Evolutionary conservation across 2,329 filamentous ascomycete genomes (phyloP).

Genomic region (Beauveria sp.): DNA sequence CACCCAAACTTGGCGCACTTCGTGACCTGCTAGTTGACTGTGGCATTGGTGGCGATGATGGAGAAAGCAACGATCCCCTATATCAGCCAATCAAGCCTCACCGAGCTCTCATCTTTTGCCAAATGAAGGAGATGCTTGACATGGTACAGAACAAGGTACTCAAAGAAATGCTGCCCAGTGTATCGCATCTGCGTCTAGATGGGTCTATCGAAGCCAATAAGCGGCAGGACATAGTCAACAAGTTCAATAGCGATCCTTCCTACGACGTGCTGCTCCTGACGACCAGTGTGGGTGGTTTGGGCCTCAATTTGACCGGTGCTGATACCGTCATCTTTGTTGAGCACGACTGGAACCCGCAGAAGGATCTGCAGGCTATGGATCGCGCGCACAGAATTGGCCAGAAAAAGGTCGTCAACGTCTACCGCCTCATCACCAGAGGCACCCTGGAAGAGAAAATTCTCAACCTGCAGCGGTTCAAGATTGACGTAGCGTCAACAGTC

Average conservation of each 20-base stretch:
- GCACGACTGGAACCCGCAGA: slow-evolving; percentile 99
- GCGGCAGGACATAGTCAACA: slow-evolving; percentile 96
- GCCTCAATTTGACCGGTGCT: slow-evolving; percentile 89
- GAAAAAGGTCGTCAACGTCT: slow-evolving; percentile 99
- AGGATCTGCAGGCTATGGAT: slow-evolving; percentile 98
- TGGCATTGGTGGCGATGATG: slow-evolving; percentile 75
- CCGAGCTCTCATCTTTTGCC: slow-evolving; percentile 92
- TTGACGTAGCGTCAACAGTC: slow-evolving; percentile 94
- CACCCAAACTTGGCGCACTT: slow-evolving; percentile 85
- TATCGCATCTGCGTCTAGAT: slow-evolving; percentile 90
- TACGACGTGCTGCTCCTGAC: slow-evolving; percentile 93
- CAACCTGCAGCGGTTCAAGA: slow-evolving; percentile 97
- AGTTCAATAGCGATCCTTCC: slow-evolving; percentile 95
- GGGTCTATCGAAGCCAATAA: slow-evolving; percentile 87
- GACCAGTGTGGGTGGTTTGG: slow-evolving; percentile 88
- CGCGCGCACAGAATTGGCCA: slow-evolving; percentile 96
- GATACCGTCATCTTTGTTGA: slow-evolving; percentile 99
- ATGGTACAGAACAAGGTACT: slow-evolving; percentile 95
- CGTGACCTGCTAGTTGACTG: slow-evolving; percentile 96
- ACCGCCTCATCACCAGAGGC: slow-evolving; percentile 89
- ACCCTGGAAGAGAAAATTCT: slow-evolving; percentile 98
- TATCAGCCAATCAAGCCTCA: slow-evolving; percentile 89
- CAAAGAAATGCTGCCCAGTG: slow-evolving; percentile 81
- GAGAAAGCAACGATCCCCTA: slow-evolving; percentile 50
- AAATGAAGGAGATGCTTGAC: slow-evolving; percentile 99